These are phyloP conservation scores for Zygoascus tannicola DNA, from an alignment of 805 yeast genomes.

Conservation along the genomic window DNA sequence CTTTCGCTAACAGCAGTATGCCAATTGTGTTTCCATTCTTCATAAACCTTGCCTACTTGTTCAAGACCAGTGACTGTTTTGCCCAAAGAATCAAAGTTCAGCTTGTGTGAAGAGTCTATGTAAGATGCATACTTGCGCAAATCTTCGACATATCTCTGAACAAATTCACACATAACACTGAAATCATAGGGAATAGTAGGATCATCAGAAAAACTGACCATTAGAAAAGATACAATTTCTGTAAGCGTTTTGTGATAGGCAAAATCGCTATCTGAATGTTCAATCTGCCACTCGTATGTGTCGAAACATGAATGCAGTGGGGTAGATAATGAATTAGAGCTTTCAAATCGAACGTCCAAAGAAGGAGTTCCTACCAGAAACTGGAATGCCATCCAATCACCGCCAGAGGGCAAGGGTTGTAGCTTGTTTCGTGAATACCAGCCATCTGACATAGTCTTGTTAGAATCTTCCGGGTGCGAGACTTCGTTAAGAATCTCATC, in stretches of 20 bases:
- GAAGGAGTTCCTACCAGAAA: constrained; percentile 60
- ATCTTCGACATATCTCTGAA: constrained; percentile 39
- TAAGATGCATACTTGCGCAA: constrained; percentile 29
- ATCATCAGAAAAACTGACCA: constrained; percentile 56
- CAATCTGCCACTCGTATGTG: constrained; percentile 45
- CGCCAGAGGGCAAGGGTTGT: constrained; percentile 30
- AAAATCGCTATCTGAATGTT: constrained; percentile 48
- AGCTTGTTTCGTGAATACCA: constrained; percentile 14
- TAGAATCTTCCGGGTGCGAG: constrained; percentile 13
- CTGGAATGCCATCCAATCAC: constrained; percentile 63
- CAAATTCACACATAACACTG: constrained; percentile 34
- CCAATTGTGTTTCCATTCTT: constrained; percentile 59
- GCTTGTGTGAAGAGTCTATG: constrained; percentile 9
- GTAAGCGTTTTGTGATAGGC: constrained; percentile 46
- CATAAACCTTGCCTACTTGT: constrained; percentile 39
- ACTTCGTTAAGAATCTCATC: constrained; percentile 31
- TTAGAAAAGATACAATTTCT: constrained; percentile 43
- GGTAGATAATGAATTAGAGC: constrained; percentile 14
- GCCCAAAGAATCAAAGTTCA: constrained; percentile 26
- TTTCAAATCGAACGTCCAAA: constrained; percentile 46
- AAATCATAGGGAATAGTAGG: constrained; percentile 70
- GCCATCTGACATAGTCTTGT: constrained; percentile 11
- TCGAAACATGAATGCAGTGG: constrained; percentile 59
- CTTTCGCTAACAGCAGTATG: constrained; percentile 36
- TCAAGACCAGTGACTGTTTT: constrained; percentile 33